Evolutionary conservation across 73 alveolate species (phyloP).

Genomic region (Paramecium tetraurelia): DNA sequence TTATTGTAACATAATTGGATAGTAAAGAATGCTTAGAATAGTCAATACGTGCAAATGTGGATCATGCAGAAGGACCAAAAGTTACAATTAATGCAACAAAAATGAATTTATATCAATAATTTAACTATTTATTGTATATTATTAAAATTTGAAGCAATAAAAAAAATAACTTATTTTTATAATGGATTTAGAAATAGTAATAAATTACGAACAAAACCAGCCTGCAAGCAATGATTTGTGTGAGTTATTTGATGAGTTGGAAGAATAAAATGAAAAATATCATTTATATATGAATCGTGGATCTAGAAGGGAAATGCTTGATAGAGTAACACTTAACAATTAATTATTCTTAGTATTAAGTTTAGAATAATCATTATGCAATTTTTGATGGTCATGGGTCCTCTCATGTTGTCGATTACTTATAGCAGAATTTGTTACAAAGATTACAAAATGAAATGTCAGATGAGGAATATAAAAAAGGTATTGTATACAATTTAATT

Average conservation of each 20-base stretch:
- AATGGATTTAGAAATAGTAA: conserved; percentile 37
- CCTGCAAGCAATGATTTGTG: not conserved
- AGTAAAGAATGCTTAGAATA: not conserved
- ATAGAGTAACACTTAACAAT: not conserved
- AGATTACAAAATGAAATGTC: not conserved
- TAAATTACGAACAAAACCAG: not conserved
- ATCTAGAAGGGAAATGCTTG: conserved; percentile 32
- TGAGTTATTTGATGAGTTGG: conserved; percentile 28
- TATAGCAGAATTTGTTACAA: not conserved
- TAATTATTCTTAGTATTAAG: not conserved
- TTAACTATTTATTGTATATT: conserved; percentile 5
- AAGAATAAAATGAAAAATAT: not conserved
- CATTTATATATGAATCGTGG: conserved; percentile 48
- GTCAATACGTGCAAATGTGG: not conserved
- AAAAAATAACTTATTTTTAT: conserved; percentile 38
- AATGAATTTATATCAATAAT: not conserved
- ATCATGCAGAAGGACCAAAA: not conserved
- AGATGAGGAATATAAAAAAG: not conserved
- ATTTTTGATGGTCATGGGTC: conserved; percentile 45
- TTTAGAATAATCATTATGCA: not conserved
- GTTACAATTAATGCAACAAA: not conserved
- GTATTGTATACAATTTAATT: not conserved
- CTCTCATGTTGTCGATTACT: not conserved
- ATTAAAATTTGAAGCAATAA: not conserved
- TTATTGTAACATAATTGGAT: conserved; percentile 17